Conservation (phyloP, 2,329 filamentous ascomycete species). For the Aspergillus jensenii region DNA sequence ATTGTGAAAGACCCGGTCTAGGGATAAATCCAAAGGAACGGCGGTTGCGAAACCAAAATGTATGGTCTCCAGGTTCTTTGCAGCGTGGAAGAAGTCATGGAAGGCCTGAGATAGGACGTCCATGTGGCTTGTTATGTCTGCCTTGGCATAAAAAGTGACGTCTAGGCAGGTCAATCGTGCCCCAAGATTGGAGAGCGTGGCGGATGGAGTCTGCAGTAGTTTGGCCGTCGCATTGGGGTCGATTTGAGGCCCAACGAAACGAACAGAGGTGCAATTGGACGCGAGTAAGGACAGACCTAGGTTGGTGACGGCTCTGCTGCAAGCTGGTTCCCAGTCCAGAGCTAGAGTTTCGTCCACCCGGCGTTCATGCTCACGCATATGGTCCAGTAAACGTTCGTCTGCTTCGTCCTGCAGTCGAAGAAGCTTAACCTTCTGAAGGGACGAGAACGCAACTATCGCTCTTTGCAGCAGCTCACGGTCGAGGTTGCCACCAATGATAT, state of each 20-base stretch:
- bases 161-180: constrained; percentile 62
- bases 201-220: constrained; percentile 49
- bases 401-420: constrained; percentile 61
- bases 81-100: constrained; percentile 57
- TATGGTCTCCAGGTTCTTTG: constrained; percentile 61
- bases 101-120: constrained; percentile 58
- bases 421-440: constrained; percentile 64
- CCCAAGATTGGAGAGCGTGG: constrained; percentile 52
- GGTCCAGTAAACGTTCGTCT: constrained; percentile 55
- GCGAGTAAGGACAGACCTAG: constrained; percentile 58
- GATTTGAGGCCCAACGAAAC: constrained; percentile 64
- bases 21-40: constrained; percentile 54
- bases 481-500: constrained; percentile 51
- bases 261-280: constrained; percentile 56
- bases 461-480: constrained; percentile 55
- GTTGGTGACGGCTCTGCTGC: constrained; percentile 60
- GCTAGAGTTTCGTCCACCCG: constrained; percentile 48
- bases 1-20: constrained; percentile 64
- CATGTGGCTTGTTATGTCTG: constrained; percentile 59
- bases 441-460: constrained; percentile 58
- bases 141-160: constrained; percentile 61
- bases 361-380: constrained; percentile 50
- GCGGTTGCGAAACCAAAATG: constrained; percentile 65
- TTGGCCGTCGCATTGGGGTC: constrained; percentile 59
- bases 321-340: constrained; percentile 63